A percentile compares a stretch with the other conserved stretches of the same genome.
Evolutionary conservation across 2,329 filamentous ascomycete species (phyloP).

Genomic region (Furcasterigmium furcatum): DNA sequence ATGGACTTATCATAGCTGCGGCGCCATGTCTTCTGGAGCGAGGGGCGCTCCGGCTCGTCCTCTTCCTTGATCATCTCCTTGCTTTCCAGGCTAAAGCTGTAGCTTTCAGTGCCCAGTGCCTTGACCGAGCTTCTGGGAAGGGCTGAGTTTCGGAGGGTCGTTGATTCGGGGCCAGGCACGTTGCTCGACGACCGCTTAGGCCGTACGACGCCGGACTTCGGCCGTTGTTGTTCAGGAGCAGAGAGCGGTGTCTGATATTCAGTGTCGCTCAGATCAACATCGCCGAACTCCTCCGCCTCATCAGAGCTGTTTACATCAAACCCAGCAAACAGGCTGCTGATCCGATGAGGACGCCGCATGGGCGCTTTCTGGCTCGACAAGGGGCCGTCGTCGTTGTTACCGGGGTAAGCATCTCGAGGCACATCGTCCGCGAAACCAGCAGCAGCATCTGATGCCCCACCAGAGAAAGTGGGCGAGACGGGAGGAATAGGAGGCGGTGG

Average conservation of each 20-base stretch:
- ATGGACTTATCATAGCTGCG: conserved; percentile 33
- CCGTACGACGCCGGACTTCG: conserved; percentile 16
- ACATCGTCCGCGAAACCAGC: conserved; percentile 28
- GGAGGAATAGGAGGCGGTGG: conserved; percentile 30
- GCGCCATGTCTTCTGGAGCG: conserved; percentile 19
- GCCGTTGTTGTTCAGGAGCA: conserved; percentile 56
- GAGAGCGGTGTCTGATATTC: conserved; percentile 66
- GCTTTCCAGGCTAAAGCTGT: conserved; percentile 38
- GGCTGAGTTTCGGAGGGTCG: conserved; percentile 22
- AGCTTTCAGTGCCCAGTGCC: conserved; percentile 36
- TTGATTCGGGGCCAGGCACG: conserved; percentile 41
- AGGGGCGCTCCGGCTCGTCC: conserved; percentile 13
- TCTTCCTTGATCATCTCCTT: conserved; percentile 18
- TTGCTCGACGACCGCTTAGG: conserved; percentile 20
- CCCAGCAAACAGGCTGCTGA: conserved; percentile 83
- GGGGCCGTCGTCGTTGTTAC: conserved; percentile 78
- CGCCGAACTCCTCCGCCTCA: conserved; percentile 60
- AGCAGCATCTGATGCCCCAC: conserved; percentile 1
- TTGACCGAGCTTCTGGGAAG: conserved; percentile 22
- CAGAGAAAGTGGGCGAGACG: conserved; percentile 10
- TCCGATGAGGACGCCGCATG: conserved; percentile 67
- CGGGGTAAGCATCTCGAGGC: conserved; percentile 64
- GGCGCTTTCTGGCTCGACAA: conserved; percentile 58
- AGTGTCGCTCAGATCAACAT: conserved; percentile 60
- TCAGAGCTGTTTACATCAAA: conserved; percentile 73